Conservation (phyloP, 345 rosid genomes). For the Lepidium didymum region DNA sequence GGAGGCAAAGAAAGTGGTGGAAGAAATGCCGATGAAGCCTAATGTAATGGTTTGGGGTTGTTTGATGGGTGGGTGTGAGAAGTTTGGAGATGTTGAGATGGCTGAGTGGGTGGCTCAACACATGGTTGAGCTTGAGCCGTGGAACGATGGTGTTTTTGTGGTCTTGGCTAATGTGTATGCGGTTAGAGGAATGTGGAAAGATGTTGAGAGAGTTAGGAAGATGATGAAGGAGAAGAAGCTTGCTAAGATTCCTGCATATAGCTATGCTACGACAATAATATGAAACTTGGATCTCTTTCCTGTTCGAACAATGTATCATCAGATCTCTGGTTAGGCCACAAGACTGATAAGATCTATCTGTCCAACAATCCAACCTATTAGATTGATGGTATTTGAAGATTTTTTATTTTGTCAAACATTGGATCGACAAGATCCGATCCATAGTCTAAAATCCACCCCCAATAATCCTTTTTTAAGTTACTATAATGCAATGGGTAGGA, state of each 20-base stretch:
- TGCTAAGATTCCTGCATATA: conserved; percentile 62
- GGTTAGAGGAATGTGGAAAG: conserved; percentile 58
- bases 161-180: conserved; percentile 86
- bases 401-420: too few relatives aligned
- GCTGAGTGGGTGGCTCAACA: conserved; percentile 82
- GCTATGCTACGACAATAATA: too few relatives aligned
- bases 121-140: conserved; percentile 61
- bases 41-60: conserved; percentile 76
- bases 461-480: too few relatives aligned
- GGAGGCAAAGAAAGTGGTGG: conserved; percentile 61
- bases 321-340: too few relatives aligned
- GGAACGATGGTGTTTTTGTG: conserved; percentile 80
- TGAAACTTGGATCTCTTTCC: not conserved
- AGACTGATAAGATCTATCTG: too few relatives aligned
- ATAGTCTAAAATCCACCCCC: too few relatives aligned
- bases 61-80: conserved; percentile 91
- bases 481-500: too few relatives aligned
- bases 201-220: conserved; percentile 66
- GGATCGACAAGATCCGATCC: too few relatives aligned
- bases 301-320: not conserved
- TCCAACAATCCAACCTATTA: too few relatives aligned
- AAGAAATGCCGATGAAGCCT: conserved; percentile 74
- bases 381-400: too few relatives aligned
- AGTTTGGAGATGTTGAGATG: conserved; percentile 60
- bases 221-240: conserved; percentile 50